A percentile compares a stretch with the other conserved stretches of the same genome.
phyloP scores from a whole-genome alignment of 2,329 filamentous ascomycete genomes.

The Clarireedia sp. region DNA sequence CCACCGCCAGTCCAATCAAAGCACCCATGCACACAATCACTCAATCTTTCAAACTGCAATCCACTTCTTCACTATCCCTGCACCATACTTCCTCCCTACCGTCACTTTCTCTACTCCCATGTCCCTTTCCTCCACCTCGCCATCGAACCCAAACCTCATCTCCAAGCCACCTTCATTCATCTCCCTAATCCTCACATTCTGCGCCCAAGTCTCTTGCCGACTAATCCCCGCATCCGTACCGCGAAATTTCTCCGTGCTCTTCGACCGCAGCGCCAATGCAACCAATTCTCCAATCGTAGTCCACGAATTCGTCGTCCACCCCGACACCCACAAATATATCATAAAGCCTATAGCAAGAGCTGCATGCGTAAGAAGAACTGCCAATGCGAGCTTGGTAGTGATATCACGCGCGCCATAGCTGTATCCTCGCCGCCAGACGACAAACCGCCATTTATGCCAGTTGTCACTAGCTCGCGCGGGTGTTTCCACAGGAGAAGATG shows the following conservation, averaged over 20 bases:
- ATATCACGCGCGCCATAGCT: neutral
- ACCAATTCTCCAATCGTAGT: neutral
- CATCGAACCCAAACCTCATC: neutral
- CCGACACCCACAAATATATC: neutral
- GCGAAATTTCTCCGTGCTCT: neutral
- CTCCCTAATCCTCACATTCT: neutral
- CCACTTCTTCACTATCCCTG: no score
- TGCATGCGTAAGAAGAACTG: neutral
- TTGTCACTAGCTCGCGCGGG: neutral
- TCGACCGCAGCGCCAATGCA: neutral
- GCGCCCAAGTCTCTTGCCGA: neutral
- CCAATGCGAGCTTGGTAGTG: neutral
- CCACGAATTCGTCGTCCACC: neutral
- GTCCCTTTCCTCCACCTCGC: neutral
- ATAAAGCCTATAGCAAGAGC: neutral
- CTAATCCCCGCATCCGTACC: neutral
- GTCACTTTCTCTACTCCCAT: neutral
- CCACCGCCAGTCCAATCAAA: no score
- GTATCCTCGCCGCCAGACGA: neutral
- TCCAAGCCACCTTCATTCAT: neutral
- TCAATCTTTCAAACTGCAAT: no score
- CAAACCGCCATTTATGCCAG: neutral
- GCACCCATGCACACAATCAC: no score
- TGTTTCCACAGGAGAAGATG: neutral
- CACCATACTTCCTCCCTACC: neutral